phyloP scores from a whole-genome alignment of 306 rosid species.

The Delonix regia region DNA sequence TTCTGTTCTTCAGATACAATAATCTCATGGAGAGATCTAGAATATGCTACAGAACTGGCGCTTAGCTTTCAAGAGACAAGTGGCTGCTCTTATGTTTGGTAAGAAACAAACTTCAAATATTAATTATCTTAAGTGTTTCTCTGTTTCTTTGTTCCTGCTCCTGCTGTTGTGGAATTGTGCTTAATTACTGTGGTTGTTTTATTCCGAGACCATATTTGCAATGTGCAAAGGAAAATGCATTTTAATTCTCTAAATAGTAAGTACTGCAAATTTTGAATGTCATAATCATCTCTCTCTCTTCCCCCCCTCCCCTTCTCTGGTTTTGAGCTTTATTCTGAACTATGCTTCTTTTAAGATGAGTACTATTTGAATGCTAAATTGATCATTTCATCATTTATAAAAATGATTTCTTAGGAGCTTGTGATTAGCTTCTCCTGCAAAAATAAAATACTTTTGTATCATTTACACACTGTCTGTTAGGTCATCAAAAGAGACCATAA shows the following conservation, averaged over 20 bases:
- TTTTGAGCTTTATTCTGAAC: background rate
- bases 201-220: constrained; percentile 88
- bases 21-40: constrained; percentile 97
- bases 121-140: background rate
- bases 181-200: constrained; percentile 37
- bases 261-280: constrained; percentile 41
- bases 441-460: background rate
- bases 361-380: background rate
- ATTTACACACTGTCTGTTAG: background rate
- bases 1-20: constrained; percentile 67
- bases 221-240: constrained; percentile 84
- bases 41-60: constrained; percentile 87
- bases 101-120: constrained; percentile 28
- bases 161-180: constrained; percentile 26
- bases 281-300: constrained; percentile 4
- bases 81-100: constrained; percentile 94
- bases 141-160: constrained; percentile 32
- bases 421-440: constrained; percentile 14
- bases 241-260: constrained; percentile 82
- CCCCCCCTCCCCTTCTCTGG: background rate
- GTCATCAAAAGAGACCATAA: background rate
- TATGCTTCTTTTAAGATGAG: background rate
- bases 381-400: background rate
- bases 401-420: background rate
- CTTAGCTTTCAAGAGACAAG: constrained; percentile 96